Evolutionary conservation across 1,284 basidiomycete species (phyloP), one percentile per base, ranked within the genome.

Genomic region (Apiotrichum gamsii): DNA sequence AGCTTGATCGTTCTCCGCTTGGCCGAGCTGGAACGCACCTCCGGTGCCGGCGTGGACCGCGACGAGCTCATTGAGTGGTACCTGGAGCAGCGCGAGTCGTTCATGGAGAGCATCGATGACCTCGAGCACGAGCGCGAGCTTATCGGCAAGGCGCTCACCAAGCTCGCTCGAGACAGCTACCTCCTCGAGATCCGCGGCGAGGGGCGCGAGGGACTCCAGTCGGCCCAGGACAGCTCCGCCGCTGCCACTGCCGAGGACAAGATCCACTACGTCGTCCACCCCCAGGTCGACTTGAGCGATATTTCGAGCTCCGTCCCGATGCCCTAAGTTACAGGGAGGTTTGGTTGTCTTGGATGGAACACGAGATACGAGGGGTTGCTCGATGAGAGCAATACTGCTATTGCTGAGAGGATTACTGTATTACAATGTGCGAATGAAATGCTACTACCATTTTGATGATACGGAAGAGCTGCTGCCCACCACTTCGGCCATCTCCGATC

Each of bases 31-130:
- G 95, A 99, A 74, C 77, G 80, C 9, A 80, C 82, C 57, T 84
- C 81, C 1, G 84, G 84, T 20, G 78, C 75, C 38, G 93, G 93
- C 10, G 74, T 95, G 20, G 86, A 90, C 65, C 78, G 84, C 40
- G 87, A 93, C 55, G 90, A 93, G 63, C 78, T 99, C 37, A 84
- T 95, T 52, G 88, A 95, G 69, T 95, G 91, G 91, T 98, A 97
- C 69, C 79, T 98, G 43, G 91, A 98, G 74, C 75, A 82, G 54
- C 85, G 82, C 69, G 95, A 98, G 72, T 76, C 78, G 29, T 84
- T 90, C 56, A 76, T 97, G 39, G 81, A 86, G 54, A 83, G 84
- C 39, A 78, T 90, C 14, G 90, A 93, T 46, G 85, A 94, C 64
- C 75, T 95, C n/a, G 90, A 96, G 60, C 84, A 87, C 58, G 89